Evolutionary conservation across 1,139 yeast genomes (phyloP).

Genomic region (Candida sanyaensis): DNA sequence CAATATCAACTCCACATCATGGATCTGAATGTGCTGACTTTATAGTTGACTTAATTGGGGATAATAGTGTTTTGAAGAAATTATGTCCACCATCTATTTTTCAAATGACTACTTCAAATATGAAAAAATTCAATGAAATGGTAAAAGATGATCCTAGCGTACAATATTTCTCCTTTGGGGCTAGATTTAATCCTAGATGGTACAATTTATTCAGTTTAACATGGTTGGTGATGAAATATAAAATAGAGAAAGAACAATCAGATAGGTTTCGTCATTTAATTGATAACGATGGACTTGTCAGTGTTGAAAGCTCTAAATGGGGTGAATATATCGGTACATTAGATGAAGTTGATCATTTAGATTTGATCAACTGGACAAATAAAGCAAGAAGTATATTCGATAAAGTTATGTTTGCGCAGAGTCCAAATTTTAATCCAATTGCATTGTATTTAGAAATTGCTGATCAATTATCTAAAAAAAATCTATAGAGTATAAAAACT

Average conservation of each 20-base stretch:
- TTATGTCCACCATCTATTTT: slow-evolving; percentile 49
- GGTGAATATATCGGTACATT: slow-evolving; percentile 80
- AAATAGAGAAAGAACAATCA: slow-evolving; percentile 16
- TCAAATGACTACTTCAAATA: slow-evolving; percentile 60
- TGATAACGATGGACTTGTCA: slow-evolving; percentile 84
- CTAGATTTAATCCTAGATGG: slow-evolving; percentile 64
- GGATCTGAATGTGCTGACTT: slow-evolving; percentile 87
- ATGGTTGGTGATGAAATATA: slow-evolving; percentile 56
- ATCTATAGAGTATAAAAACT: slow-evolving; percentile 38
- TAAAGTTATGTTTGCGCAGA: slow-evolving; percentile 32
- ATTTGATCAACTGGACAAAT: slow-evolving; percentile 81
- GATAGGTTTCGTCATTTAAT: slow-evolving; percentile 11
- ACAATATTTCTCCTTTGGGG: slow-evolving; percentile 81
- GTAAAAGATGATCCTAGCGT: slow-evolving; percentile 62
- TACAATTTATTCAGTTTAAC: slow-evolving; percentile 61
- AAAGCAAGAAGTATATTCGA: slow-evolving; percentile 39
- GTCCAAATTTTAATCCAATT: slow-evolving; percentile 63
- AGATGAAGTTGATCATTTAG: slow-evolving; percentile 80
- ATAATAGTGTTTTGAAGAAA: slow-evolving; percentile 16
- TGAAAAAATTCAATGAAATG: slow-evolving; percentile 55
- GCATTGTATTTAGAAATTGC: slow-evolving; percentile 77
- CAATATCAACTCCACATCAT: slow-evolving; percentile 84
- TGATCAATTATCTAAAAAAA: slow-evolving; percentile 64
- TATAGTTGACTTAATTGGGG: slow-evolving; percentile 35
- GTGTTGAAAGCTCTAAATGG: slow-evolving; percentile 79